Evolutionary conservation across 805 yeast genomes (phyloP), one percentile per base, ranked within the genome.

Genomic region (Barnettozyma wickerhamii): DNA sequence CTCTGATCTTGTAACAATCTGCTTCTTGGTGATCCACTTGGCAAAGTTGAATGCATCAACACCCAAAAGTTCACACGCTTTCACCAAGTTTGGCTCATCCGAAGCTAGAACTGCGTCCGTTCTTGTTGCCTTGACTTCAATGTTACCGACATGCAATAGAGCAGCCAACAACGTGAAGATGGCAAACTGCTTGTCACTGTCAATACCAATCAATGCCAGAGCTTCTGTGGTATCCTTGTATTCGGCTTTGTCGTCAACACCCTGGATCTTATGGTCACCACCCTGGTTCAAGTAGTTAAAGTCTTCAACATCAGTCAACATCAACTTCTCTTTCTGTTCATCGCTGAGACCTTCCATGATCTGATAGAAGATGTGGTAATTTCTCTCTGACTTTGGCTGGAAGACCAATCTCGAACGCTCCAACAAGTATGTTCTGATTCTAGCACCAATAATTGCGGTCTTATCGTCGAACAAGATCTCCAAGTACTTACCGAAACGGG

Each of bases 351-450:
- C 99, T 17, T 79, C 77, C 53, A 90, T 66, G 49, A 91, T 60
- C 65, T 91, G 99, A 64, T 91, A 91, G 59, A 91, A 91, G 34
- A 91, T 88, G 60, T 91, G 98, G 64, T 91, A 91, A 62, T 91
- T 91, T 61, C 99, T 79, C 66, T 91, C 99, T n/a, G 74, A 67
- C 6, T 71, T 59, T 2, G 96, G 97, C 65, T 91, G 99, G 63
- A 87, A 90, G 4, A 91, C 98, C 52, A 91, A 73, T 62, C 99
- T 78, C 28, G 96, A 88, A 51, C 99, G 80, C 65, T 91, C 99
- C 53, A 91, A 75, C 51, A 91, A 68, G 62, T 90, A 91, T 0
- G 98, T 91, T 65, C 97, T 77, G 48, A 93, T 85, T 57, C 91
- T 75, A 7, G 99, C 99, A 59, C 98, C 99, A 52, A 89, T 83